These are phyloP conservation scores for Termitomyces sp. DNA, from an alignment of 768 basidiomycete species.

Conservation along the genomic window DNA sequence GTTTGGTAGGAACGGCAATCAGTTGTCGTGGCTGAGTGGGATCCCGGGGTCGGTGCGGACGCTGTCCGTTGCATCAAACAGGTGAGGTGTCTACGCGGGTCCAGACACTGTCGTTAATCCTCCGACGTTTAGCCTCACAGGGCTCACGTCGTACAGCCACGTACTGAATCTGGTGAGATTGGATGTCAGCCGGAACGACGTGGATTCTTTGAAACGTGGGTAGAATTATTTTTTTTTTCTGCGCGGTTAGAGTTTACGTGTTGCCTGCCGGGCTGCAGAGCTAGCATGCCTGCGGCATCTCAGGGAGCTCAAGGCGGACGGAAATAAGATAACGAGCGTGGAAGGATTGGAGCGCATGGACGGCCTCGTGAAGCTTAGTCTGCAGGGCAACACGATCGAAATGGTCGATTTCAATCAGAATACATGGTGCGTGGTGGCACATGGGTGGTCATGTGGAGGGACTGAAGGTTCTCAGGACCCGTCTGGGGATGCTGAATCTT, in stretches of 20 bases:
- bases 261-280: slow-evolving; percentile 45
- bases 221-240: slow-evolving; percentile 18
- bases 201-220: slow-evolving; percentile 85
- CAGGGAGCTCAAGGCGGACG: slow-evolving; percentile 86
- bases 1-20: slow-evolving; percentile 57
- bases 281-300: slow-evolving; percentile 79
- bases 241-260: background rate
- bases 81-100: slow-evolving; percentile 34
- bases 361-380: slow-evolving; percentile 76
- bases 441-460: slow-evolving; percentile 7
- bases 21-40: slow-evolving; percentile 76
- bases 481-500: slow-evolving; percentile 79
- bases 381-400: slow-evolving; percentile 68
- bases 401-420: slow-evolving; percentile 54
- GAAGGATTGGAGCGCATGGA: slow-evolving; percentile 79
- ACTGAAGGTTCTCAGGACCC: slow-evolving; percentile 33
- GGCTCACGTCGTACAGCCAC: slow-evolving; percentile 85
- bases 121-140: slow-evolving; percentile 57
- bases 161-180: slow-evolving; percentile 81
- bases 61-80: slow-evolving; percentile 71
- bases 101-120: background rate
- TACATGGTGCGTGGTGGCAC: slow-evolving; percentile 55
- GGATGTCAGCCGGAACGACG: slow-evolving; percentile 86
- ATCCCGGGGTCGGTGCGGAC: slow-evolving; percentile 67
- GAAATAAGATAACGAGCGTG: slow-evolving; percentile 69